Evolutionary conservation across 768 basidiomycete species (phyloP).

Genomic region (Tricholoma sp.): DNA sequence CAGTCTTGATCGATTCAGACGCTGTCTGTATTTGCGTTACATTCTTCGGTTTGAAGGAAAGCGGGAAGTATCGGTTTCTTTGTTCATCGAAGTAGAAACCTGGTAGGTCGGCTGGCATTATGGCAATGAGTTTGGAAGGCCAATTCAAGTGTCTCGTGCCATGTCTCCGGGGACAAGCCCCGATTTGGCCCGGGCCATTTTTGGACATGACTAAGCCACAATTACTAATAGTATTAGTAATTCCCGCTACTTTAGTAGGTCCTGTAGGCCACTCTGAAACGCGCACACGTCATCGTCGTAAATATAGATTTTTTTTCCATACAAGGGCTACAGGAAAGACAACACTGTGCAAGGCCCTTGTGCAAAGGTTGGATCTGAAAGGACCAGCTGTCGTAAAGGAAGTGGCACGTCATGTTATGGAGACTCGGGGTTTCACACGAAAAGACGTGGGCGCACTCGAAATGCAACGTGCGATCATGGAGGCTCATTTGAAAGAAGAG

Average conservation of each 20-base stretch:
- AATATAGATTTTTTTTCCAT: too few species aligned
- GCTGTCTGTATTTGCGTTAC: conserved; percentile 8
- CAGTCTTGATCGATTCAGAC: neutral
- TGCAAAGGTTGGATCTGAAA: conserved; percentile 33
- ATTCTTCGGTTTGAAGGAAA: conserved; percentile 33
- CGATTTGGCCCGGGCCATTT: too few species aligned
- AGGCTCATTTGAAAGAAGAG: conserved; percentile 48
- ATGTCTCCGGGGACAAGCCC: neutral
- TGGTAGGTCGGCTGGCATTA: conserved; percentile 46
- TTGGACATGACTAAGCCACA: too few species aligned
- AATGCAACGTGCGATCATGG: conserved; percentile 63
- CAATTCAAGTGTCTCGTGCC: too few species aligned
- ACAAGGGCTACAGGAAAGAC: too few species aligned
- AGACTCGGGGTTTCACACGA: conserved; percentile 45
- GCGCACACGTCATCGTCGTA: too few species aligned
- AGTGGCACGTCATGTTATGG: conserved; percentile 58
- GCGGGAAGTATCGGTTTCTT: conserved; percentile 53
- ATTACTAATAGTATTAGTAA: too few species aligned
- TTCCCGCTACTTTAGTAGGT: too few species aligned
- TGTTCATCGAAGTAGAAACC: conserved; percentile 53
- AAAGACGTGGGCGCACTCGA: conserved; percentile 41
- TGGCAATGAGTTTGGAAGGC: neutral
- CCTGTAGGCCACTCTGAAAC: too few species aligned
- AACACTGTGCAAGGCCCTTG: conserved; percentile 53
- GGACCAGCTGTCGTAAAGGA: conserved; percentile 46